phyloP scores from a whole-genome alignment of 352 stramenopile species.

The Nothophytophthora sp. region DNA sequence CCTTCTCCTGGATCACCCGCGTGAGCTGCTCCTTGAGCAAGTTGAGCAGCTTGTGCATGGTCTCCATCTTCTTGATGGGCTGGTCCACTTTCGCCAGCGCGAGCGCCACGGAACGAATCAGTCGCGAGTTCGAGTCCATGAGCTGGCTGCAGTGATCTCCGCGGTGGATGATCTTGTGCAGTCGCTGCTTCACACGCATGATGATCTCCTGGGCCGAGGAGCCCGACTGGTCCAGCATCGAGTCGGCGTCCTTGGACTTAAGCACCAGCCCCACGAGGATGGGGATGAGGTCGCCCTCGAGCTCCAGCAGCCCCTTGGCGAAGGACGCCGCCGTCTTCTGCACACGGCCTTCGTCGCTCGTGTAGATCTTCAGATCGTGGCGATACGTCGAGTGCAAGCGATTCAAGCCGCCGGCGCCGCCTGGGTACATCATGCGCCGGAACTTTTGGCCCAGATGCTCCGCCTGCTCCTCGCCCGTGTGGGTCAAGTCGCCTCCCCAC shows the following conservation, averaged over 20 bases:
- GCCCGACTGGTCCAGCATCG: conserved; percentile 98
- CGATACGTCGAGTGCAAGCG: conserved; percentile 99
- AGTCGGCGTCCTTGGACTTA: conserved; percentile 90
- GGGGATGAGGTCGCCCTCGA: conserved; percentile 99
- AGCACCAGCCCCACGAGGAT: conserved; percentile 96
- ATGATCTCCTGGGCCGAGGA: conserved; percentile 94
- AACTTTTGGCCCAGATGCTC: conserved; percentile 94
- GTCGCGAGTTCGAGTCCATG: conserved; percentile 72
- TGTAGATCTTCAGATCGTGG: conserved; percentile 99
- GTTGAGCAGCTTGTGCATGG: conserved; percentile 92
- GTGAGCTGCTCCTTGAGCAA: conserved; percentile 93
- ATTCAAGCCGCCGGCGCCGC: conserved; percentile 95
- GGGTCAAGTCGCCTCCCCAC: conserved; percentile 99
- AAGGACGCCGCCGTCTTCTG: conserved; percentile 99
- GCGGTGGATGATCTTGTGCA: conserved; percentile 88
- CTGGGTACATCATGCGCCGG: conserved; percentile 89
- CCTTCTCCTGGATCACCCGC: conserved; percentile 78
- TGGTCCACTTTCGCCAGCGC: conserved; percentile 84
- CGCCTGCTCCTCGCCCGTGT: conserved; percentile 96
- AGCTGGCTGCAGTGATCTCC: conserved; percentile 79
- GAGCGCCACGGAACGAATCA: conserved; percentile 82
- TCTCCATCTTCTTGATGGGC: conserved; percentile 94
- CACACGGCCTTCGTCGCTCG: conserved; percentile 98
- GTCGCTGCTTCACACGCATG: conserved; percentile 86
- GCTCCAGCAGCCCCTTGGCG: conserved; percentile 97